Percentiles rank a stretch among this genome's conserved stretches.
phyloP scores from a whole-genome alignment of 2,329 filamentous ascomycete species.

The Chaetomiaceae sp. region DNA sequence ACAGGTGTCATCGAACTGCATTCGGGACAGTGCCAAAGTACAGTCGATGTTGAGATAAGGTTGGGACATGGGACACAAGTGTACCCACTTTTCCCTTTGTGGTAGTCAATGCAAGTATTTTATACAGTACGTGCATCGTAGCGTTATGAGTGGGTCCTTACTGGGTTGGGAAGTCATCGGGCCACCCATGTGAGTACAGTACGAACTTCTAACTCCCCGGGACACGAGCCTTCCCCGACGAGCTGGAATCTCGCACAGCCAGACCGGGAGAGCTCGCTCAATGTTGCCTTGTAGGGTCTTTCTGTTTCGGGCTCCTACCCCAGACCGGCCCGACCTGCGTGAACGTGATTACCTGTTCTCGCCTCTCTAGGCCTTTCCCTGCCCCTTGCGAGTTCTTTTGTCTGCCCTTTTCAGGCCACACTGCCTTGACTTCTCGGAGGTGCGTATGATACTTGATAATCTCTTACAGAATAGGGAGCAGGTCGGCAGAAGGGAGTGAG shows the following conservation, averaged over 20 bases:
- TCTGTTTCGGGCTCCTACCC: no score
- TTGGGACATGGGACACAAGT: background rate
- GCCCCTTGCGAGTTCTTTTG: background rate
- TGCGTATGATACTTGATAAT: no score
- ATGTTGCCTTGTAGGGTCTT: no score
- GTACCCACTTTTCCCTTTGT: background rate
- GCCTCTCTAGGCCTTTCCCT: background rate
- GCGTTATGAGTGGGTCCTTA: no score
- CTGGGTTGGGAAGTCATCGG: no score
- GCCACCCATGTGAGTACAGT: no score
- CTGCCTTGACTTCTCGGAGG: no score
- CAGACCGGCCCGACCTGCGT: background rate
- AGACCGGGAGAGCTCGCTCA: no score
- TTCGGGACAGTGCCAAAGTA: slow-evolving; percentile 12
- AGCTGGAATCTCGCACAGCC: background rate
- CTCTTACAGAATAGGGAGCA: background rate
- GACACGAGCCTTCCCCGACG: background rate
- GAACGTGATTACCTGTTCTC: background rate
- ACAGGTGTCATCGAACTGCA: background rate
- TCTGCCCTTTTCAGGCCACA: no score
- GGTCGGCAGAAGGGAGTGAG: background rate
- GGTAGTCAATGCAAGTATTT: no score
- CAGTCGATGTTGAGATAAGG: background rate
- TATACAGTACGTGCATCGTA: no score
- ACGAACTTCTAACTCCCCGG: no score